A percentile compares a stretch with the other conserved stretches of the same genome.
These are phyloP conservation scores for Plectranthus barbatus DNA, from an alignment of 257 asterid genomes.

Conservation along the genomic window DNA sequence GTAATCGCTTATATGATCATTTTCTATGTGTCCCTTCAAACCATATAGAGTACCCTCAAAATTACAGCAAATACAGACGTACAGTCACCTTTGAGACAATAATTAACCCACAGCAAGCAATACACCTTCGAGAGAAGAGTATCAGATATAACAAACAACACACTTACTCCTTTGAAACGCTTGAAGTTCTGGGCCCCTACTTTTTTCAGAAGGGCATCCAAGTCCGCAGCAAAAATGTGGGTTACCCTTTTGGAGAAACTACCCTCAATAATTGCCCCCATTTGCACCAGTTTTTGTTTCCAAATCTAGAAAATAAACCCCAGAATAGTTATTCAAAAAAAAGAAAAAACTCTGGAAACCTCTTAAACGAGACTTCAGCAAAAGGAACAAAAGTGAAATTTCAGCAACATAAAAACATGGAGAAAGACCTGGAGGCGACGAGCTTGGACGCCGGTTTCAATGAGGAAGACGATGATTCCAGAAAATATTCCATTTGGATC, in stretches of 20 bases:
- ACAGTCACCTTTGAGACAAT: not conserved
- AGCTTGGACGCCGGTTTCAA: constrained; percentile 51
- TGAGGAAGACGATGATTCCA: constrained; percentile 48
- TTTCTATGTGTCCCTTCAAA: not conserved
- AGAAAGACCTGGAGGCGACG: constrained; percentile 70
- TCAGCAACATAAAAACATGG: not conserved
- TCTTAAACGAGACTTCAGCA: not conserved
- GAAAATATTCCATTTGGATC: constrained; percentile 88
- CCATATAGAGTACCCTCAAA: not conserved
- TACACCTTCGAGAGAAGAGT: not conserved
- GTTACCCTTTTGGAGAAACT: constrained; percentile 43
- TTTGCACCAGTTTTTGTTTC: constrained; percentile 74
- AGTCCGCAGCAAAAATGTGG: constrained; percentile 63
- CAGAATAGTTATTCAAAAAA: not conserved
- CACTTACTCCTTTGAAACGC: constrained; percentile 57
- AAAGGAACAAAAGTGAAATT: not conserved
- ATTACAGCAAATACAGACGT: not conserved
- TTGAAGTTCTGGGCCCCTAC: constrained; percentile 35
- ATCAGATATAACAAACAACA: not conserved
- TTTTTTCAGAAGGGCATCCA: constrained; percentile 33
- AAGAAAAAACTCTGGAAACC: not conserved
- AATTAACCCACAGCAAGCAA: not conserved
- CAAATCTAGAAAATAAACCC: constrained; percentile 56
- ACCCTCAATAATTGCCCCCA: constrained; percentile 66
- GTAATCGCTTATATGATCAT: not conserved